Conservation (phyloP, 257 asterid species). For the Scutellaria minor region DNA sequence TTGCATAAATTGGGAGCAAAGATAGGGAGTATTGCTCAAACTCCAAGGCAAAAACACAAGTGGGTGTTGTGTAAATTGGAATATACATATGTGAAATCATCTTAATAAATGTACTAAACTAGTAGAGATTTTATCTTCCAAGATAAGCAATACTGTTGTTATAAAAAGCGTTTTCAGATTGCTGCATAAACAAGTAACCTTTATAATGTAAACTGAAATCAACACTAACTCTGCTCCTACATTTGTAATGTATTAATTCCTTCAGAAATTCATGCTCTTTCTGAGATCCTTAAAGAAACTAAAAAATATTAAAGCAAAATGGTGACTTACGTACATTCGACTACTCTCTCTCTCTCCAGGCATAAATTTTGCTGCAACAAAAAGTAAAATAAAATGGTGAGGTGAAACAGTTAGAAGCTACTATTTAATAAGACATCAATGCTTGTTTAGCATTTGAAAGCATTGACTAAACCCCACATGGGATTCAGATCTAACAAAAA, state of each 20-base stretch:
- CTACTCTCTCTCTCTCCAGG: constrained; percentile 18
- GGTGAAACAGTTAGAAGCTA: not conserved
- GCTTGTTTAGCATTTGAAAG: not conserved
- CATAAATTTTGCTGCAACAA: constrained; percentile 41
- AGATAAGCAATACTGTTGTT: not conserved
- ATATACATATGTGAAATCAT: not conserved
- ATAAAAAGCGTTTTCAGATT: not conserved
- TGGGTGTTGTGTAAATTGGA: constrained; percentile 10
- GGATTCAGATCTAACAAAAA: constrained; percentile 27
- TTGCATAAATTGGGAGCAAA: constrained; percentile 8
- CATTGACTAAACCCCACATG: constrained; percentile 26
- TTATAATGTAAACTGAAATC: constrained; percentile 29
- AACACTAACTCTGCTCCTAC: constrained; percentile 40
- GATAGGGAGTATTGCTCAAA: constrained; percentile 11
- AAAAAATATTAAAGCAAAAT: not conserved
- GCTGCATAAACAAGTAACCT: constrained; percentile 28
- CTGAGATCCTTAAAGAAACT: constrained; percentile 5
- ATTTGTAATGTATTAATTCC: constrained; percentile 35
- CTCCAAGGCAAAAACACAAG: constrained; percentile 3
- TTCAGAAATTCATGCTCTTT: constrained; percentile 30
- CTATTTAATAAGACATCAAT: not conserved
- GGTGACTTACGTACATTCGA: constrained; percentile 28
- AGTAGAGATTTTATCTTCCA: not conserved
- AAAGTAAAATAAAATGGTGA: not conserved
- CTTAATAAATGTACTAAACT: not conserved